A percentile compares a stretch with the other conserved stretches of the same genome.
These are phyloP conservation scores for Acrodontium crateriforme DNA, from an alignment of 2,329 filamentous ascomycete genomes.

Conservation along the genomic window DNA sequence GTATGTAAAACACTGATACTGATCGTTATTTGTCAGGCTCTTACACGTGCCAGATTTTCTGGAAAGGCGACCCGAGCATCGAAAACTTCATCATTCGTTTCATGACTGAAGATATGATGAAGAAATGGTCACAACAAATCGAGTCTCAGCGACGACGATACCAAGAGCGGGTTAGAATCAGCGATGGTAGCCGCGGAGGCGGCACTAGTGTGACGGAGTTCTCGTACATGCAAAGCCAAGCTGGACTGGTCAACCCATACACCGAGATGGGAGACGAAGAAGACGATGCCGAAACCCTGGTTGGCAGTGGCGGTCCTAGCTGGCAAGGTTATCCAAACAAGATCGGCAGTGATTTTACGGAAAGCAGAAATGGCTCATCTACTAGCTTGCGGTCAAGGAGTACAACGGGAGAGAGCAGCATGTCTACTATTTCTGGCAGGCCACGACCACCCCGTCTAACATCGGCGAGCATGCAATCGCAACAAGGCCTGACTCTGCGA, in stretches of 20 bases:
- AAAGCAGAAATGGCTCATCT: conserved; percentile 57
- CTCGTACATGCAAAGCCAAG: conserved; percentile 59
- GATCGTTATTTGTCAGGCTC: conserved; percentile 46
- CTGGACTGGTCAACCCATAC: conserved; percentile 69
- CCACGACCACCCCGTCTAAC: conserved; percentile 46
- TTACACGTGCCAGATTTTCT: conserved; percentile 94
- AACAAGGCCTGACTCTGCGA: conserved; percentile 54
- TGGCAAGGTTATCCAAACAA: conserved; percentile 20
- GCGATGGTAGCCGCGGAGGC: conserved; percentile 21
- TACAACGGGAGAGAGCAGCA: conserved; percentile 54
- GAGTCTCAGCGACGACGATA: conserved; percentile 54
- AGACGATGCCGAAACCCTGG: conserved; percentile 25
- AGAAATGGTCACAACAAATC: conserved; percentile 74
- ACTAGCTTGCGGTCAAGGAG: conserved; percentile 64
- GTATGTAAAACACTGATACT: conserved; percentile 11
- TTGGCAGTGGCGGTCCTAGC: conserved; percentile 10
- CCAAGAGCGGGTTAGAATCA: conserved; percentile 32
- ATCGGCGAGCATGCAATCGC: conserved; percentile 34
- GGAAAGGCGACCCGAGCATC: conserved; percentile 90
- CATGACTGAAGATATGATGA: conserved; percentile 79
- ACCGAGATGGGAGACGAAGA: conserved; percentile 42
- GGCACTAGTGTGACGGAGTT: conserved; percentile 57
- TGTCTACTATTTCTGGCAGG: neutral
- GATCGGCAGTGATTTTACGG: conserved; percentile 35
- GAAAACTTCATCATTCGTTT: conserved; percentile 96